Evolutionary conservation across 2,329 filamentous ascomycete species (phyloP).

Genomic region (Curvularia sp.): DNA sequence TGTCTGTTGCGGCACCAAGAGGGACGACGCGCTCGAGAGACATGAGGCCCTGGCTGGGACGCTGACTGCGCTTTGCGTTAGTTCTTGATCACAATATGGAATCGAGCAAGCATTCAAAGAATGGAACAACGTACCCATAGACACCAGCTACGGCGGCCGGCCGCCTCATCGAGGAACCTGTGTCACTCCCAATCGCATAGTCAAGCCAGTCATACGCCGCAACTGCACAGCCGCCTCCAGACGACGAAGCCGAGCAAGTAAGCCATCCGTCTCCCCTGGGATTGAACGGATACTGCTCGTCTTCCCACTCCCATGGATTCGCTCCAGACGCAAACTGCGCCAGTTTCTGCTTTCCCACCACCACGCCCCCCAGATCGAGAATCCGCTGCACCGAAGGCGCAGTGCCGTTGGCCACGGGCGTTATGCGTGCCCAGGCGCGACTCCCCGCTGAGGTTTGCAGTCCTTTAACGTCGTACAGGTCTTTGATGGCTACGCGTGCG

Average conservation of each 20-base stretch:
- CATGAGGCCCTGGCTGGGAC: slow-evolving; percentile 37
- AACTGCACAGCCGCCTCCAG: slow-evolving; percentile 50
- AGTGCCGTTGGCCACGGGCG: slow-evolving; percentile 25
- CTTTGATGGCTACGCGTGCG: slow-evolving; percentile 39
- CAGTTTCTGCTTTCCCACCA: slow-evolving; percentile 63
- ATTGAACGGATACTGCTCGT: slow-evolving; percentile 53
- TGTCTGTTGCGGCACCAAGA: slow-evolving; percentile 34
- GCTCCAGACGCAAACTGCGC: slow-evolving; percentile 54
- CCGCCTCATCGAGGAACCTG: slow-evolving; percentile 57
- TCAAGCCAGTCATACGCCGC: slow-evolving; percentile 57
- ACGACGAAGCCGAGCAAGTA: slow-evolving; percentile 38
- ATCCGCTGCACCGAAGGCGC: slow-evolving; percentile 37
- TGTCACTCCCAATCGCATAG: slow-evolving; percentile 55
- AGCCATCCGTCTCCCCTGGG: slow-evolving; percentile 47
- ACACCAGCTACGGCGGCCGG: slow-evolving; percentile 55
- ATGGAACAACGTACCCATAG: slow-evolving; percentile 44
- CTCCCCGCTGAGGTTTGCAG: slow-evolving; percentile 35
- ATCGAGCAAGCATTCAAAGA: not conserved
- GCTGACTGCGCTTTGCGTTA: slow-evolving; percentile 19
- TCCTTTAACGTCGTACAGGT: slow-evolving; percentile 37
- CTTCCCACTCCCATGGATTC: slow-evolving; percentile 39
- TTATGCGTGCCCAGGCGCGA: slow-evolving; percentile 34
- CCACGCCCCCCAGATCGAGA: slow-evolving; percentile 43
- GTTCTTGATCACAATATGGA: not conserved
- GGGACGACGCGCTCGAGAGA: slow-evolving; percentile 34